Evolutionary conservation across 352 stramenopile genomes (phyloP).

Genomic region (Phytophthora citrophthora): DNA sequence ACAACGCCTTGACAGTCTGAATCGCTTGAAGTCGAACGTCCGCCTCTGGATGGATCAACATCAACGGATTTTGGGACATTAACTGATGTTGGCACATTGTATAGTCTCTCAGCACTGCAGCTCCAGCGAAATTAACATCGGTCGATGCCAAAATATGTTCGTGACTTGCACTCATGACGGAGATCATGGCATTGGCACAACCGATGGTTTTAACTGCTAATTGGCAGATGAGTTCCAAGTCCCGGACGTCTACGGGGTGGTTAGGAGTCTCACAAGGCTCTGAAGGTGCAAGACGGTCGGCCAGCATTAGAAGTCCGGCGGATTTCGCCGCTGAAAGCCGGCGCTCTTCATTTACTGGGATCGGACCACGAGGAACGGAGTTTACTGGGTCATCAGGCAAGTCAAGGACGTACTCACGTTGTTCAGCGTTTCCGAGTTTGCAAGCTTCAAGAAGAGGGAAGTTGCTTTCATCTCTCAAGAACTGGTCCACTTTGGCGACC

Average conservation of each 20-base stretch:
- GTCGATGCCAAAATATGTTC: constrained; percentile 55
- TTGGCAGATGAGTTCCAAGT: constrained; percentile 63
- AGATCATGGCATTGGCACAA: constrained; percentile 51
- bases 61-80: constrained; percentile 53
- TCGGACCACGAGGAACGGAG: constrained; percentile 13
- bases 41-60: constrained; percentile 60
- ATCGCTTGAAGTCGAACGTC: constrained; percentile 57
- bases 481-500: constrained; percentile 11
- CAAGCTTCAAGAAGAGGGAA: constrained; percentile 27
- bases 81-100: constrained; percentile 64
- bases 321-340: constrained; percentile 22
- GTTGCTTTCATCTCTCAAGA: constrained; percentile 15
- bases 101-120: constrained; percentile 47
- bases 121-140: constrained; percentile 16
- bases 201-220: constrained; percentile 45
- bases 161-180: constrained; percentile 48
- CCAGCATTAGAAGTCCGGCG: constrained; percentile 11
- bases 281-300: constrained; percentile 10
- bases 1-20: constrained; percentile 33
- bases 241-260: constrained; percentile 28
- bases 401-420: constrained; percentile 42
- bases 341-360: constrained; percentile 28
- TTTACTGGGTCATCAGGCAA: constrained; percentile 18
- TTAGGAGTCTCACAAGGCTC: constrained; percentile 3
- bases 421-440: constrained; percentile 39